A percentile compares a stretch with the other conserved stretches of the same genome.
Conservation (phyloP, 768 basidiomycete genomes). For the Lactarius sp. region DNA sequence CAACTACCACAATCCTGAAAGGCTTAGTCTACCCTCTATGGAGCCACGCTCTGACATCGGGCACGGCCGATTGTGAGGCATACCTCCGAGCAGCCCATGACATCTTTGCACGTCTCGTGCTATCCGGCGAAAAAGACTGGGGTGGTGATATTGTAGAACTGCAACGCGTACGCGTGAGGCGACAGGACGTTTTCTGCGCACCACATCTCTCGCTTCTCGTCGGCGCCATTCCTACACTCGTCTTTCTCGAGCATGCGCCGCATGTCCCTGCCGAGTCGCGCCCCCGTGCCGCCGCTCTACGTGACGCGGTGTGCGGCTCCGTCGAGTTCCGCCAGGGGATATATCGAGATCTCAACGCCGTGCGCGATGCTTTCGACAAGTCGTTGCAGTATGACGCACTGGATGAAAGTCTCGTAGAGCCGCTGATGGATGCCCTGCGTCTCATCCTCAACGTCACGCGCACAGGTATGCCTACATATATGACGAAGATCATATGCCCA, state of each 20-base stretch:
- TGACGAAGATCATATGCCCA: neutral
- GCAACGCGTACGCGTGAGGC: conserved; percentile 64
- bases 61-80: conserved; percentile 38
- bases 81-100: conserved; percentile 60
- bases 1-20: conserved; percentile 64
- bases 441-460: conserved; percentile 60
- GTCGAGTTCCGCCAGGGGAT: conserved; percentile 70
- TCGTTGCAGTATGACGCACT: conserved; percentile 47
- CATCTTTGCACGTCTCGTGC: conserved; percentile 55
- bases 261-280: conserved; percentile 49
- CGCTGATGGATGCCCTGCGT: conserved; percentile 60
- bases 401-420: conserved; percentile 51
- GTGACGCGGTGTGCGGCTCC: conserved; percentile 54
- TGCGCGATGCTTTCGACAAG: conserved; percentile 64
- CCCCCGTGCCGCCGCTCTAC: conserved; percentile 45
- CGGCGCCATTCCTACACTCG: conserved; percentile 59
- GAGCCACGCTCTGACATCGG: conserved; percentile 47
- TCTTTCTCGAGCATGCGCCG: conserved; percentile 62
- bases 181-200: conserved; percentile 61
- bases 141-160: conserved; percentile 53
- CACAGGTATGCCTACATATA: conserved; percentile 40
- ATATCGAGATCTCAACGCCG: conserved; percentile 67
- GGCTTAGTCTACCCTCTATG: conserved; percentile 80
- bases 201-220: conserved; percentile 62
- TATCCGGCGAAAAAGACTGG: conserved; percentile 45